These are phyloP conservation scores for Maudiozyma turicensis DNA, from an alignment of 805 yeast genomes.

Conservation along the genomic window DNA sequence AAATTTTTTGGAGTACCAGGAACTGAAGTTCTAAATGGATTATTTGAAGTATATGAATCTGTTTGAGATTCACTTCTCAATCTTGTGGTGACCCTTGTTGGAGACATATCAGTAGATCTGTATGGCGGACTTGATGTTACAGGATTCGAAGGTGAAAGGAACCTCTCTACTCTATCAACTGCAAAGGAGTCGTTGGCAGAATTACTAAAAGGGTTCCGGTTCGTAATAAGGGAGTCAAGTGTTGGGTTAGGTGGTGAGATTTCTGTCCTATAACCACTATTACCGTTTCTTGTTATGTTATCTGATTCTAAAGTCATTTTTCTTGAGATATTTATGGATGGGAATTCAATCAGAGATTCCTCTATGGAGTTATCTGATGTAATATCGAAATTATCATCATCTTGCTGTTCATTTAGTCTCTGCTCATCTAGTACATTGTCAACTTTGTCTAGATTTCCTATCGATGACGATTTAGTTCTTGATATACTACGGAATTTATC, in stretches of 20 bases:
- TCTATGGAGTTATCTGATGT: neutral
- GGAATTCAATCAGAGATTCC: neutral
- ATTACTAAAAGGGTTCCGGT: neutral
- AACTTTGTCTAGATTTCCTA: neutral
- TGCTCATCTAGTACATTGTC: neutral
- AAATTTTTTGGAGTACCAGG: neutral
- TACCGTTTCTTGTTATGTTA: neutral
- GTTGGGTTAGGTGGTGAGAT: neutral
- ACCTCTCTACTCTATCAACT: neutral
- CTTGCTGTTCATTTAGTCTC: neutral
- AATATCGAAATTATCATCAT: neutral
- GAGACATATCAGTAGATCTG: neutral
- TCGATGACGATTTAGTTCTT: neutral
- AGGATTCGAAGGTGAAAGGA: constrained; percentile 4
- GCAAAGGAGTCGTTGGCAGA: neutral
- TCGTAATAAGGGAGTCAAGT: neutral
- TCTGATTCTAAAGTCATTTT: neutral
- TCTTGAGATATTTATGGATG: neutral
- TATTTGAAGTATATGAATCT: constrained; percentile 1
- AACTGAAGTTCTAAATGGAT: constrained; percentile 6
- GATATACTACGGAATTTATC: neutral
- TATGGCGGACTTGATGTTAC: neutral
- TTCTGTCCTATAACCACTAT: neutral
- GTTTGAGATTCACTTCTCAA: neutral
- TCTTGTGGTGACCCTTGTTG: constrained; percentile 5